Percentiles rank a stretch among this genome's conserved stretches.
These are phyloP conservation scores for Fistulifera pelliculosa DNA, from an alignment of 108 stramenopile genomes.

Conservation along the genomic window DNA sequence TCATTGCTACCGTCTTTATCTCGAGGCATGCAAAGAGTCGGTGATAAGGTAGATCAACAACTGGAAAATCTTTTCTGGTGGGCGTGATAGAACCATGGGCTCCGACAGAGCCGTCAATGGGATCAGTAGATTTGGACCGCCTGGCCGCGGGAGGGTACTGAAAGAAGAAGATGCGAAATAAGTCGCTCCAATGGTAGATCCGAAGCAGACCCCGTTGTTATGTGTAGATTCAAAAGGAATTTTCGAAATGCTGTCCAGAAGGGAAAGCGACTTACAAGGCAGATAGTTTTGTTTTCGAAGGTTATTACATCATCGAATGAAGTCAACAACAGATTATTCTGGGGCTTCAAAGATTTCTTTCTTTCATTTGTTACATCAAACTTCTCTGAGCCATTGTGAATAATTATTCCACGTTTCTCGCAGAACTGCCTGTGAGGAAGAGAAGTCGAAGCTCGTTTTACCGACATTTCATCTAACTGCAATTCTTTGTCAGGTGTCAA, in stretches of 20 bases:
- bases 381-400: slow-evolving; percentile 1
- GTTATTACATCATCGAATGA: slow-evolving; percentile 74
- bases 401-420: slow-evolving; percentile 11
- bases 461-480: slow-evolving; percentile 51
- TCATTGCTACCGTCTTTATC: slow-evolving; percentile 74
- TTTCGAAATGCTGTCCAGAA: slow-evolving; percentile 83
- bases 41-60: slow-evolving; percentile 66
- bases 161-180: slow-evolving; percentile 72
- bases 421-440: slow-evolving; percentile 60
- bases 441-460: slow-evolving; percentile 35
- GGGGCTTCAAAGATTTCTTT: slow-evolving; percentile 1
- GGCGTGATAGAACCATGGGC: slow-evolving; percentile 67
- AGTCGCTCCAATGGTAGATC: slow-evolving; percentile 71
- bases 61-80: slow-evolving; percentile 67
- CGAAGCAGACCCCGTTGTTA: slow-evolving; percentile 59
- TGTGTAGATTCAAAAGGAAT: slow-evolving; percentile 74
- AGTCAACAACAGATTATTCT: slow-evolving; percentile 28
- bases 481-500: slow-evolving; percentile 38
- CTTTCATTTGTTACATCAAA: too few relatives aligned
- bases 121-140: slow-evolving; percentile 62
- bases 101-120: slow-evolving; percentile 63
- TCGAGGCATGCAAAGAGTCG: slow-evolving; percentile 69
- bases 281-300: slow-evolving; percentile 83
- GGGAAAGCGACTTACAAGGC: slow-evolving; percentile 69
- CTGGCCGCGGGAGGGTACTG: slow-evolving; percentile 75